phyloP scores from a whole-genome alignment of 306 rosid genomes.

The Arachis stenosperma region DNA sequence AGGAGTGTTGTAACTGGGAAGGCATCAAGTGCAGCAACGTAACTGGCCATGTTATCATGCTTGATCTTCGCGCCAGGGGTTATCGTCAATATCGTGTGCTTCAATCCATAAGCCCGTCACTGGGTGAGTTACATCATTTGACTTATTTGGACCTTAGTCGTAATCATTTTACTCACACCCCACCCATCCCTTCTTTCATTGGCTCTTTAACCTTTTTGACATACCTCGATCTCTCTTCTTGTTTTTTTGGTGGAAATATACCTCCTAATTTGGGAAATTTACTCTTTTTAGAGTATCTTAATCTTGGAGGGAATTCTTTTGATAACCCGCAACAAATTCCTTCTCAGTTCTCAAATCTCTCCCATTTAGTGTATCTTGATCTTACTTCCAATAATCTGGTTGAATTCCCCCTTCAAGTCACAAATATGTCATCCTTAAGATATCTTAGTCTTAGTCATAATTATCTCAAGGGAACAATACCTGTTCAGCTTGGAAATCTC shows the following conservation, averaged over 20 bases:
- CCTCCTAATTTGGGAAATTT: neutral
- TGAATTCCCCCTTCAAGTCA: neutral
- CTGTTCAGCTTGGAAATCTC: neutral
- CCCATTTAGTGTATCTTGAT: neutral
- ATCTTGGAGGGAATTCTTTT: neutral
- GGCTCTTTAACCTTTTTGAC: neutral
- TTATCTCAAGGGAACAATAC: too few relatives aligned
- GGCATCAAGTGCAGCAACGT: neutral
- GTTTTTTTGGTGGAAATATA: neutral
- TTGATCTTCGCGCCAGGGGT: neutral
- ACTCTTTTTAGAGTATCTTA: neutral
- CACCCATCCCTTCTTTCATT: neutral
- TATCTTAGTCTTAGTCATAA: too few relatives aligned
- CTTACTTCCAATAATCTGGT: neutral
- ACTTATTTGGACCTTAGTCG: neutral
- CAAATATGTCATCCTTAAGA: neutral
- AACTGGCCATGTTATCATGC: neutral
- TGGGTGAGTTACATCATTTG: neutral
- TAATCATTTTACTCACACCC: neutral
- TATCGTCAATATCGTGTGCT: too few relatives aligned
- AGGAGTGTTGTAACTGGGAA: neutral
- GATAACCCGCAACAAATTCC: neutral
- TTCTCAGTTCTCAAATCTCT: neutral
- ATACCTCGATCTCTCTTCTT: neutral
- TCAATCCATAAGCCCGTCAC: neutral